Percentiles rank a stretch among this genome's conserved stretches.
These are phyloP conservation scores for Psilocybe sp. DNA, from an alignment of 768 basidiomycete species.

Conservation along the genomic window DNA sequence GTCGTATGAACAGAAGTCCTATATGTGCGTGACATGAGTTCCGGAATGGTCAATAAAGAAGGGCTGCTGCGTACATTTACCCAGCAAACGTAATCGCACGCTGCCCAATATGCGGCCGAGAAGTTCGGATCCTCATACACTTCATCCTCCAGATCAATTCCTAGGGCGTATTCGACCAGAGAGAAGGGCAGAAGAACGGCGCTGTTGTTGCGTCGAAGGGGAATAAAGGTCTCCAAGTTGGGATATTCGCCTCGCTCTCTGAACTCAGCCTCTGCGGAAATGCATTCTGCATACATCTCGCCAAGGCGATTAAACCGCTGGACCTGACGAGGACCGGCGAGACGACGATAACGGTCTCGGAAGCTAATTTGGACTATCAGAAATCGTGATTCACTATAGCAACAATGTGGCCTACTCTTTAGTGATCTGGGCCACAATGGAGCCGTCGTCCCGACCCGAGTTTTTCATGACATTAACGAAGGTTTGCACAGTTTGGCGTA, in stretches of 20 bases:
- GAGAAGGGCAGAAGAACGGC: conserved; percentile 63
- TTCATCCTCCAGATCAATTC: conserved; percentile 61
- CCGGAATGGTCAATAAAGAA: neutral
- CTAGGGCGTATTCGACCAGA: conserved; percentile 58
- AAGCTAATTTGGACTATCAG: conserved; percentile 38
- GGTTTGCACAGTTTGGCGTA: conserved; percentile 47
- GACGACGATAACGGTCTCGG: conserved; percentile 42
- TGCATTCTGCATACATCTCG: conserved; percentile 54
- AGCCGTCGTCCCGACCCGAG: conserved; percentile 50
- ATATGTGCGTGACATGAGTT: conserved; percentile 7
- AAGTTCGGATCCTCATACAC: conserved; percentile 57
- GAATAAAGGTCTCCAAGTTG: conserved; percentile 48
- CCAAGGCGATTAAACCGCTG: conserved; percentile 51
- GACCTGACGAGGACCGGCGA: conserved; percentile 43
- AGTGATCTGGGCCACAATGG: conserved; percentile 56
- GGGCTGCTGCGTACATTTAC: conserved; percentile 49
- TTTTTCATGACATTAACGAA: conserved; percentile 53
- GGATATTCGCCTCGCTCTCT: conserved; percentile 57
- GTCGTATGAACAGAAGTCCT: conserved; percentile 74
- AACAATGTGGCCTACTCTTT: conserved; percentile 46
- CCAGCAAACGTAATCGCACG: conserved; percentile 67
- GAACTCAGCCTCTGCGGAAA: conserved; percentile 59
- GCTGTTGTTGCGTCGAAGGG: conserved; percentile 67
- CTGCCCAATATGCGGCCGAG: conserved; percentile 52
- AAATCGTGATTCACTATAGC: neutral